These are phyloP conservation scores for Holtermanniella nyarrowii DNA, from an alignment of 768 basidiomycete species.

Conservation along the genomic window DNA sequence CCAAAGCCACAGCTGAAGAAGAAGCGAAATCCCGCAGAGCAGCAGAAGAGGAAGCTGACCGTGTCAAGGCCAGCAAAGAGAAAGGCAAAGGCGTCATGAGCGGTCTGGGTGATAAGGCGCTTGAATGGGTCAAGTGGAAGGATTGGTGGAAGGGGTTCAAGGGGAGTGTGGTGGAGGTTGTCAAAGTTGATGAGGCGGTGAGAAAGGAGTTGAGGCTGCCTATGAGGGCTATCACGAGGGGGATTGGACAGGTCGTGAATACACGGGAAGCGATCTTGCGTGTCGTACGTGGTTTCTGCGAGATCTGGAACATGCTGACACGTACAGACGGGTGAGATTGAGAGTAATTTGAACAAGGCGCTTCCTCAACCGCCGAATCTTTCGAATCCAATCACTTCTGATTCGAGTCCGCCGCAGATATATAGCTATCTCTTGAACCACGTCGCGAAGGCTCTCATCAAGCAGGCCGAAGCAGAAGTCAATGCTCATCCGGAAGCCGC, in stretches of 20 bases:
- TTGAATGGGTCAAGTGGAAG: conserved; percentile 30
- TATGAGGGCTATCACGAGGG: conserved; percentile 33
- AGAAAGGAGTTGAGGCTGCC: conserved; percentile 17
- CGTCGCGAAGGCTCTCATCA: conserved; percentile 74
- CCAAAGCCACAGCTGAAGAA: conserved; percentile 16
- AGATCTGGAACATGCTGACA: conserved; percentile 6
- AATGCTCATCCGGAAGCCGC: conserved; percentile 78
- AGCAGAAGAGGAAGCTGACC: conserved; percentile 2
- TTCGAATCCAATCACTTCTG: conserved; percentile 16
- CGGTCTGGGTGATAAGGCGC: conserved; percentile 12
- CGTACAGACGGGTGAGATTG: conserved; percentile 25
- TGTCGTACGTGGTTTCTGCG: conserved; percentile 21
- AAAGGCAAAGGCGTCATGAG: conserved; percentile 7
- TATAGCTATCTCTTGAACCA: conserved; percentile 74
- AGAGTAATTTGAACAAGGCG: conserved; percentile 44
- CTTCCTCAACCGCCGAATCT: conserved; percentile 11
- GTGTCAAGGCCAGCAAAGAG: conserved; percentile 3
- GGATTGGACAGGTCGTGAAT: conserved; percentile 38
- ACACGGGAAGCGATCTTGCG: conserved; percentile 20
- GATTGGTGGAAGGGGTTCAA: conserved; percentile 33
- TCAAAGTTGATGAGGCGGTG: conserved; percentile 50
- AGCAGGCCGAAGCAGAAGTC: conserved; percentile 89
- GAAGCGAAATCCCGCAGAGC: conserved; percentile 10
- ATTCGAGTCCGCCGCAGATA: conserved; percentile 34
- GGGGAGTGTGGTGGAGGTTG: conserved; percentile 43